Conservation (phyloP, 768 basidiomycete species). For the Filobasidium wieringae region DNA sequence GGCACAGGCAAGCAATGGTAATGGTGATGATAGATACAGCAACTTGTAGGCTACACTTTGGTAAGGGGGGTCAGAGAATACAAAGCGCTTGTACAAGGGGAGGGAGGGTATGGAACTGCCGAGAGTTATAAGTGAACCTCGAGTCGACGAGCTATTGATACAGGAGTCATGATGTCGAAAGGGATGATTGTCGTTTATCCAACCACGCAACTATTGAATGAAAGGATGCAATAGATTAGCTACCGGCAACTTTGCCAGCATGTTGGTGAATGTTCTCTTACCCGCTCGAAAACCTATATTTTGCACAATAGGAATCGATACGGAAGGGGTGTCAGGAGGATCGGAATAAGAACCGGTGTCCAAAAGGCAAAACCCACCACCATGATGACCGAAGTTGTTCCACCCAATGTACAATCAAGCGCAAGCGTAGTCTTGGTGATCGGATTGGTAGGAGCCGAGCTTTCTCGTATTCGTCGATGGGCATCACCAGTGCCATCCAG, state of each 20-base stretch:
- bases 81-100: too few relatives aligned
- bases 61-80: too few relatives aligned
- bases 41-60: too few relatives aligned
- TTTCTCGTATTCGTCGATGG: conserved; percentile 83
- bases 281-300: conserved; percentile 24
- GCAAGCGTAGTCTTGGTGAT: conserved; percentile 61
- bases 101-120: too few relatives aligned
- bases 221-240: neutral
- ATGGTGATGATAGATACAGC: too few relatives aligned
- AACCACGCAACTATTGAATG: neutral
- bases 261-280: conserved; percentile 12
- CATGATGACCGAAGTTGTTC: conserved; percentile 50
- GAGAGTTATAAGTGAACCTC: too few relatives aligned
- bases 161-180: too few relatives aligned
- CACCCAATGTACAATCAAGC: conserved; percentile 89
- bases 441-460: conserved; percentile 64
- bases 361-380: conserved; percentile 32
- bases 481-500: conserved; percentile 81
- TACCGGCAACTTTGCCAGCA: neutral
- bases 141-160: too few relatives aligned
- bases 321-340: neutral
- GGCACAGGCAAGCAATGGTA: too few relatives aligned
- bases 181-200: neutral
- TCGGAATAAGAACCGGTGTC: conserved; percentile 3
- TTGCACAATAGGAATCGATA: neutral